Percentiles rank a stretch among this genome's conserved stretches.
Evolutionary conservation across 108 stramenopile genomes (phyloP).

Genomic region (Skeletonema grethae): DNA sequence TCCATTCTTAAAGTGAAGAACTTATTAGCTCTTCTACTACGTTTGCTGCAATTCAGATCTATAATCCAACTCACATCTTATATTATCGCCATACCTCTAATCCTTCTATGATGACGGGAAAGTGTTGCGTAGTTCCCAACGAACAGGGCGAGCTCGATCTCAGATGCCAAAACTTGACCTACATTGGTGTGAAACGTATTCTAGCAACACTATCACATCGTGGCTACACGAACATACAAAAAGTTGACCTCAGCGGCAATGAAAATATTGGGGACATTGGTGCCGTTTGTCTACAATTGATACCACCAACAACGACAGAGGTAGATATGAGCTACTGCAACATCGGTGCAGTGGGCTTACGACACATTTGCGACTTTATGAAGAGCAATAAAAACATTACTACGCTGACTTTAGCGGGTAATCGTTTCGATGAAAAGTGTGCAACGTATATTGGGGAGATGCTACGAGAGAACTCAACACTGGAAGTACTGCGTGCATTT

Average conservation of each 20-base stretch:
- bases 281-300: slow-evolving; percentile 1
- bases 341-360: slow-evolving; percentile 1
- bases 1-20: no score
- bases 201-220: background rate
- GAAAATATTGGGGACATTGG: background rate
- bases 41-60: background rate
- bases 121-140: background rate
- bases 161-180: background rate
- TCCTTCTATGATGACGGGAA: background rate
- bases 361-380: slow-evolving; percentile 1
- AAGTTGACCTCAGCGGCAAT: background rate
- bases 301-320: background rate
- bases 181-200: slow-evolving; percentile 4
- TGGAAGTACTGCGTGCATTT: background rate
- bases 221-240: background rate
- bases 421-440: slow-evolving; percentile 1
- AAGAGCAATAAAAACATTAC: background rate
- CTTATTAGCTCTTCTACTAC: background rate
- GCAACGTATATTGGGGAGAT: background rate
- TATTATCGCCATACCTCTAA: background rate
- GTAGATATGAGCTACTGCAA: slow-evolving; percentile 1
- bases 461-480: background rate
- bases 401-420: background rate
- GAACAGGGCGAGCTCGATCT: background rate
- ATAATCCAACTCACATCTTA: background rate